These are phyloP conservation scores for Collybiopsis luxurians DNA, from an alignment of 768 basidiomycete genomes.

Conservation along the genomic window DNA sequence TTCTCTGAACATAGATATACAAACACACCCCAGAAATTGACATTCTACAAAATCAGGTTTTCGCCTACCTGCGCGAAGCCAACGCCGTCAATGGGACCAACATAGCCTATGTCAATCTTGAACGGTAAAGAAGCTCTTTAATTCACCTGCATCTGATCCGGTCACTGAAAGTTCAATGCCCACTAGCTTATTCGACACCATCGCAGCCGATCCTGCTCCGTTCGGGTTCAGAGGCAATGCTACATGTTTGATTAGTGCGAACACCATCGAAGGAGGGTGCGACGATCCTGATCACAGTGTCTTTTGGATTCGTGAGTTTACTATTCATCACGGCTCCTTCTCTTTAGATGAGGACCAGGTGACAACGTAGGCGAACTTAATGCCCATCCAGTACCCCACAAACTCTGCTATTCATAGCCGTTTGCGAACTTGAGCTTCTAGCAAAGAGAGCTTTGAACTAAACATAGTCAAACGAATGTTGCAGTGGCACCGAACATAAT, in stretches of 20 bases:
- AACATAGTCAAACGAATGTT: no score
- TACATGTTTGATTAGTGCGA: constrained; percentile 29
- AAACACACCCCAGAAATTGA: constrained; percentile 24
- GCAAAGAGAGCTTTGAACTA: no score
- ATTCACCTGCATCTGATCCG: no score
- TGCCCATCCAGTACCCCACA: no score
- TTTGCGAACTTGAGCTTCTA: no score
- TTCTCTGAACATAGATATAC: constrained; percentile 21
- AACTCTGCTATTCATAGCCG: no score
- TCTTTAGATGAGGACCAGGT: no score
- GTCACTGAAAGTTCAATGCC: no score
- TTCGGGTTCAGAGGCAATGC: constrained; percentile 27
- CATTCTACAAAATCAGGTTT: constrained; percentile 24
- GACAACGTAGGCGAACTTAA: no score
- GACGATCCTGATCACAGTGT: constrained; percentile 26
- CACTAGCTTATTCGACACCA: constrained; percentile 23
- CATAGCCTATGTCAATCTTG: constrained; percentile 27
- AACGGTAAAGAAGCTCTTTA: constrained; percentile 19
- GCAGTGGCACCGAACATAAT: no score
- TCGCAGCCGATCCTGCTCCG: constrained; percentile 17
- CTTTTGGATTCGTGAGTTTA: constrained; percentile 26
- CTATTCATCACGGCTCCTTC: background rate
- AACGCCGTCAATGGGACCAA: constrained; percentile 25
- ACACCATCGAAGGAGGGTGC: constrained; percentile 28
- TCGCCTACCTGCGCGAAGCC: constrained; percentile 22